Evolutionary conservation across 768 basidiomycete genomes (phyloP), one percentile per base, ranked within the genome.

Genomic region (Mycena indigotica): DNA sequence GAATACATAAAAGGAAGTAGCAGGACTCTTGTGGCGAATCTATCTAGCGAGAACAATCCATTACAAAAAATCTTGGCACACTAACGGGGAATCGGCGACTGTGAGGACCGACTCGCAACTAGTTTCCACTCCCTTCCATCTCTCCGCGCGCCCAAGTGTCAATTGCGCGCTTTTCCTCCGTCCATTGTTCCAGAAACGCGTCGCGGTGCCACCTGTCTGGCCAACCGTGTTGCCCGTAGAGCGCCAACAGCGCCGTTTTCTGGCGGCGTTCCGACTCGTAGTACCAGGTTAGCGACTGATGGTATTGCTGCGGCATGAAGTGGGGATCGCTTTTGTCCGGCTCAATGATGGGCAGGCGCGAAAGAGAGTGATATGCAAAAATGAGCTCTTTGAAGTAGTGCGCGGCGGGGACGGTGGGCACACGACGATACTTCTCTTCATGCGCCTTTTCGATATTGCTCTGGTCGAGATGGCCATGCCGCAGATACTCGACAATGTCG

Each of bases 331-430:
- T 61, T 16, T 3, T 13, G n/a, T 50, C 19, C 17, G 41, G 23
- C 1, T 40, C 8, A 17, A 57, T 46, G n/a, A 57, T 17, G 2
- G 60, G 56, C 15, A 57, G 41, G 46, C 60, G 23, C 46, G 30
- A n/a, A n/a, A 61, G 60, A 38, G 60, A 54, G 15, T 28, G 48
- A 28, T 61, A 57, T 21, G 60, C 60, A 26, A 53, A 32, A 19
- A 61, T 57, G 49, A 57, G 13, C 29, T 53, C 53, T 3, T 39
- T 53, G 19, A 61, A 50, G 39, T 54, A 61, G 32, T 16, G 38
- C 5, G 35, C 40, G 6, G 60, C 60, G 5, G 52, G 60, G 28
- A 61, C 53, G 5, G 55, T 51, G 16, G 53, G 26, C 17, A 56
- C 41, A 17, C 60, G 56, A 28, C 56, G 25, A 40, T 30, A 55